Conservation (phyloP, 768 basidiomycete species). For the Leucocoprinus sp. region DNA sequence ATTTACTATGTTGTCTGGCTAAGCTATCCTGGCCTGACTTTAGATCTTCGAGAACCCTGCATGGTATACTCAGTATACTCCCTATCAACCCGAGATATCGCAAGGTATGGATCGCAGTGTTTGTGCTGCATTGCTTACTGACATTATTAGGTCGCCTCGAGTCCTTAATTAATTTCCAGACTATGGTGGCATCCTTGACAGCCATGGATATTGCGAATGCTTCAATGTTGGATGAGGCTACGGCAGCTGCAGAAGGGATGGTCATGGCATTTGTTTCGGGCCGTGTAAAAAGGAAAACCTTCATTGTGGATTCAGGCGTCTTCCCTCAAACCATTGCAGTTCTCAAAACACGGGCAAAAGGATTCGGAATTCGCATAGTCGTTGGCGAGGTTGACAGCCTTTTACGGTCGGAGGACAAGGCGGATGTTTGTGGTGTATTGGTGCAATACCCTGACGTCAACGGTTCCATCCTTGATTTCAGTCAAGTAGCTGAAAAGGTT, state of each 20-base stretch:
- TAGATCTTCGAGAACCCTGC: conserved; percentile 92
- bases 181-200: conserved; percentile 91
- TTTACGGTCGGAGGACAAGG: conserved; percentile 42
- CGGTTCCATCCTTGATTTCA: conserved; percentile 73
- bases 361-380: conserved; percentile 82
- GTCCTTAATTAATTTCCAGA: conserved; percentile 94
- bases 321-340: conserved; percentile 87
- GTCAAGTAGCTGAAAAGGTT: conserved; percentile 50
- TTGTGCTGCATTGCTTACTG: not conserved
- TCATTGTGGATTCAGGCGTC: conserved; percentile 79
- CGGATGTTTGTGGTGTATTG: conserved; percentile 77
- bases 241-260: conserved; percentile 95
- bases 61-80: conserved; percentile 97
- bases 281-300: conserved; percentile 68
- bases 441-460: conserved; percentile 94
- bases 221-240: conserved; percentile 90
- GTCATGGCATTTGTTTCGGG: conserved; percentile 78
- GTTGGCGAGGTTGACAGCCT: conserved; percentile 51
- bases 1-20: conserved; percentile 15
- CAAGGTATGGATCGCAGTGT: conserved; percentile 56
- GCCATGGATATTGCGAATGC: conserved; percentile 95
- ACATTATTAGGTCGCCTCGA: conserved; percentile 74
- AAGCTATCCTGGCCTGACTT: conserved; percentile 1
- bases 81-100: conserved; percentile 96
- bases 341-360: conserved; percentile 83